Base-by-base conservation (phyloP, 2,329 filamentous ascomycete species). In the Hortaea werneckii region DNA sequence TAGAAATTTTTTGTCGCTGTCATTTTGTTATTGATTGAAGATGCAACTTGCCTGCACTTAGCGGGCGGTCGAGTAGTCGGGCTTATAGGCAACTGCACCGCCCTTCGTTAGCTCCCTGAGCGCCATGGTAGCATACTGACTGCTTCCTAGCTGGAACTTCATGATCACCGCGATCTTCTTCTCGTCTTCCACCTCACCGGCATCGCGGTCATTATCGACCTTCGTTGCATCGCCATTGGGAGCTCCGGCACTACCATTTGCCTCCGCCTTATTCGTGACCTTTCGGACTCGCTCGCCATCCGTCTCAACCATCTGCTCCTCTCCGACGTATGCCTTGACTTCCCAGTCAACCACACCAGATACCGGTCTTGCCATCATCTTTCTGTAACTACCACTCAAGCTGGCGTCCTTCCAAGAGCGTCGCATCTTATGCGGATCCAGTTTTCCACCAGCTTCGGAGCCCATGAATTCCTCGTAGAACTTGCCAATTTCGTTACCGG, bases 381-480 rank as follows among this genome's bases (percentile, higher is more conserved):
- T 92, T 51, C 92, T 80, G 66, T 98, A 98, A 27, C 83, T 79
- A 2, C 92, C 94, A 41, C 84, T 86, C 1, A 98, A 73, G 63
- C 86, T 94, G 60, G 92, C 83, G 58, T 96, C 92, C 60, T 83
- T 84, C 68, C 89, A 87, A 43, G 77, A 77, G 12, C 90, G 79
- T 9, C 86, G 81, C 92, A 98, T 96, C 51, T 87, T 75, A 58
- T 83, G 76, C 0, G 92, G 90, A 63, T 94, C 81, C 9, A 98
- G 73, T 1, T 72, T 69, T 8, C 90, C 90, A 50, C 92, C 89
- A 51, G 79, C 76, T 41, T 84, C 77, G 43, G 77, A 83, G 29
- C 69, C 78, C 94, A 98, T 98, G 67, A 95, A 94, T 2, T 79
- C 75, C 52, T 76, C 76, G 68, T 96, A 98, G 64, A 83, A 94